These are phyloP conservation scores for Hymenoscyphus repandus DNA, from an alignment of 2,329 filamentous ascomycete species.

Conservation along the genomic window DNA sequence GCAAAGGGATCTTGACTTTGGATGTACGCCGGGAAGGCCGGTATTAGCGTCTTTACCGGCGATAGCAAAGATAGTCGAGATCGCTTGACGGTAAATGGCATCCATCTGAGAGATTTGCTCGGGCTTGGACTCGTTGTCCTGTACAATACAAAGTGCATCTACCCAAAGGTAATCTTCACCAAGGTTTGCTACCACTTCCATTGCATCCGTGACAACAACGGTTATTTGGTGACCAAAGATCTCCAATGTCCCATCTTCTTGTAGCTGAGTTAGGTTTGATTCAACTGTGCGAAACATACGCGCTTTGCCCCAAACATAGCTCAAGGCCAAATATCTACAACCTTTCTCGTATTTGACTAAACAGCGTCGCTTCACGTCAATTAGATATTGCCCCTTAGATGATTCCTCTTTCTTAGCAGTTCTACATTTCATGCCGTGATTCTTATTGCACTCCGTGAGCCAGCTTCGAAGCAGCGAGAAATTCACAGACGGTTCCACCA, in stretches of 20 bases:
- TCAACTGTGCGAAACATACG: not conserved
- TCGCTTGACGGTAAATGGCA: not conserved
- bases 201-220: not conserved
- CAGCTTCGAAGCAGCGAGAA: too few relatives aligned
- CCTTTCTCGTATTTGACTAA: not conserved
- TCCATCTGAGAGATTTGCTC: not conserved
- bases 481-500: too few relatives aligned
- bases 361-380: not conserved
- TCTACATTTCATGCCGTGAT: too few relatives aligned
- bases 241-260: not conserved
- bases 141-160: not conserved
- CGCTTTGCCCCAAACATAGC: conserved; percentile 1
- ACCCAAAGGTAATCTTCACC: conserved; percentile 1
- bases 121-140: not conserved
- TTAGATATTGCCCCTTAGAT: too few relatives aligned
- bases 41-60: not conserved
- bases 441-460: too few relatives aligned
- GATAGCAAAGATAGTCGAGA: not conserved
- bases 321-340: not conserved
- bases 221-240: not conserved
- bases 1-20: too few relatives aligned
- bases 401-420: too few relatives aligned
- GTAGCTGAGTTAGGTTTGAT: not conserved
- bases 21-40: too few relatives aligned
- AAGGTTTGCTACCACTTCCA: not conserved